Conservation (phyloP, 805 yeast species). For the Saccharomycopsis schoenii region DNA sequence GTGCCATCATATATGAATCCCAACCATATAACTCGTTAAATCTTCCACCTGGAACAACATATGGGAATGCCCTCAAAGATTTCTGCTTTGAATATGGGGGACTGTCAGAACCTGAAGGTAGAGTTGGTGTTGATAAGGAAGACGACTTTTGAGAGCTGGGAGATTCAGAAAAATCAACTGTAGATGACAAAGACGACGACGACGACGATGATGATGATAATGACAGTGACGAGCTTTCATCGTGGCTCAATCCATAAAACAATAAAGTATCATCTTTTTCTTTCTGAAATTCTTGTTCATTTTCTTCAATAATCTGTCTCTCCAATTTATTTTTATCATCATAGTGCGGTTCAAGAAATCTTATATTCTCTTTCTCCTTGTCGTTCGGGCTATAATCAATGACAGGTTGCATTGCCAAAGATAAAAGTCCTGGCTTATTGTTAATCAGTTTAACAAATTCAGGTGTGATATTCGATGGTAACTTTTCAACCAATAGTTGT, state of each 20-base stretch:
- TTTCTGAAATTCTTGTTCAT: background rate
- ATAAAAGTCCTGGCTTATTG: slow-evolving; percentile 74
- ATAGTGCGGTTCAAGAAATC: background rate
- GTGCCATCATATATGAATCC: slow-evolving; percentile 91
- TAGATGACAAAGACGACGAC: no score
- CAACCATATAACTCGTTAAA: slow-evolving; percentile 96
- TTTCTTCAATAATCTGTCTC: background rate
- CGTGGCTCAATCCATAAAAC: background rate
- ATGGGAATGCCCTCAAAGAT: slow-evolving; percentile 60
- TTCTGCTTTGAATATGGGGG: background rate
- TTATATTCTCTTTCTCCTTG: background rate
- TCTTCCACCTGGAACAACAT: slow-evolving; percentile 97
- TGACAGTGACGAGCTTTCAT: background rate
- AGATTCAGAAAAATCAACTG: no score
- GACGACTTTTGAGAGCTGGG: background rate
- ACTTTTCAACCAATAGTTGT: slow-evolving; percentile 57
- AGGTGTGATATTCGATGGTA: slow-evolving; percentile 69
- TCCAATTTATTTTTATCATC: background rate
- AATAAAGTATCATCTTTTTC: background rate
- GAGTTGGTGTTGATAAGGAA: background rate
- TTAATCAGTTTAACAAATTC: slow-evolving; percentile 70
- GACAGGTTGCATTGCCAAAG: slow-evolving; percentile 58
- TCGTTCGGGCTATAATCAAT: background rate
- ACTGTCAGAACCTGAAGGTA: background rate
- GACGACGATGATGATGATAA: background rate